Conservation (phyloP, 148 eudicot species). For the Pouteria glomerata region DNA sequence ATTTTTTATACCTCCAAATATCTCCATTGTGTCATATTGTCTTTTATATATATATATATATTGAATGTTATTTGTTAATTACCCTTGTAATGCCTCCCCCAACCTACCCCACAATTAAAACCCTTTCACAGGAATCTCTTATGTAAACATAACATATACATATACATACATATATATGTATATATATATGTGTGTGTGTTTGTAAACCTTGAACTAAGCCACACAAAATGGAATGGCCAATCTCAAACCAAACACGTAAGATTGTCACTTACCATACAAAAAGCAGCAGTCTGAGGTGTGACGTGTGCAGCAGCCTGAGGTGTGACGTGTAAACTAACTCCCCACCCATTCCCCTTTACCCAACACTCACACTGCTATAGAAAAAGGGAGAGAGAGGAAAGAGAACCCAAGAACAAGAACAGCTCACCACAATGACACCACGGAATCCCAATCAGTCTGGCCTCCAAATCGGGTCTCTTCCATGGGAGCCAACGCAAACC, state of each 20-base stretch:
- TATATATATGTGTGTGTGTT: neutral
- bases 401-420: neutral
- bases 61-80: too few species aligned
- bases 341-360: slow-evolving; percentile 24
- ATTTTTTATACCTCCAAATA: too few species aligned
- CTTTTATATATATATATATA: too few species aligned
- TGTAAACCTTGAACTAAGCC: slow-evolving; percentile 23
- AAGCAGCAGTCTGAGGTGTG: neutral
- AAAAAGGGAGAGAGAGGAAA: neutral
- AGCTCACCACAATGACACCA: neutral
- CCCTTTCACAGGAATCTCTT: too few species aligned
- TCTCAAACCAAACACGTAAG: slow-evolving; percentile 41
- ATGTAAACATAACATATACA: too few species aligned
- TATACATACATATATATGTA: neutral
- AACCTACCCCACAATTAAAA: too few species aligned
- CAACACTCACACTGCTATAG: slow-evolving; percentile 8
- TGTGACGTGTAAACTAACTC: slow-evolving; percentile 37
- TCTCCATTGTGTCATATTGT: too few species aligned
- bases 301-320: neutral
- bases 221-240: slow-evolving; percentile 31
- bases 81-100: too few species aligned
- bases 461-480: too few species aligned
- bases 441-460: too few species aligned
- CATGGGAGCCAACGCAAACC: too few species aligned
- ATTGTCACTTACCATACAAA: slow-evolving; percentile 49